These are phyloP conservation scores for Allodekkera sacchari DNA, from an alignment of 805 yeast species.

Conservation along the genomic window DNA sequence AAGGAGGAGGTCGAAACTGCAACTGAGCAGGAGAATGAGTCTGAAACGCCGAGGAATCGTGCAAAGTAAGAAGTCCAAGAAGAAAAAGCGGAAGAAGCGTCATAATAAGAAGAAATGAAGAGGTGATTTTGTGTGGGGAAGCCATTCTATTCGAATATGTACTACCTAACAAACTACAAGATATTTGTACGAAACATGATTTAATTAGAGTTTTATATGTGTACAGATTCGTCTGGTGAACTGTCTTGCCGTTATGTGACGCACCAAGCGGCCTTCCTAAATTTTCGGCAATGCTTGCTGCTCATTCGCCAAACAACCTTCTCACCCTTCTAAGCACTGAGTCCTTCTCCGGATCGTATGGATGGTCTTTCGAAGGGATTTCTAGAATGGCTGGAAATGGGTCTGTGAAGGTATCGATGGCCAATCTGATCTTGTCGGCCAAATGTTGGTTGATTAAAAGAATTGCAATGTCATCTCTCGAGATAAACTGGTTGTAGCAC, in stretches of 20 bases:
- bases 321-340: constrained; percentile 90
- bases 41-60: no score
- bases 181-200: no score
- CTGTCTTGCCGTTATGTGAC: no score
- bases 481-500: constrained; percentile 70
- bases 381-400: constrained; percentile 97
- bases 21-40: no score
- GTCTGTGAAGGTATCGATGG: constrained; percentile 73
- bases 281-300: no score
- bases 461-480: constrained; percentile 86
- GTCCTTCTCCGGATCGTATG: constrained; percentile 98
- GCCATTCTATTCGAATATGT: no score
- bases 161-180: no score
- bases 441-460: constrained; percentile 88
- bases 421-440: constrained; percentile 80
- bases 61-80: constrained; percentile 6
- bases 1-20: no score
- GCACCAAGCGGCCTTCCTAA: no score
- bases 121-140: no score
- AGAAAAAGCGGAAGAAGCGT: constrained; percentile 26
- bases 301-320: constrained; percentile 85
- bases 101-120: constrained; percentile 22
- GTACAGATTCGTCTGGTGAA: no score
- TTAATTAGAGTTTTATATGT: no score
- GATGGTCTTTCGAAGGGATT: constrained; percentile 97